Conservation (phyloP, 257 asterid species). For the Echium plantagineum region DNA sequence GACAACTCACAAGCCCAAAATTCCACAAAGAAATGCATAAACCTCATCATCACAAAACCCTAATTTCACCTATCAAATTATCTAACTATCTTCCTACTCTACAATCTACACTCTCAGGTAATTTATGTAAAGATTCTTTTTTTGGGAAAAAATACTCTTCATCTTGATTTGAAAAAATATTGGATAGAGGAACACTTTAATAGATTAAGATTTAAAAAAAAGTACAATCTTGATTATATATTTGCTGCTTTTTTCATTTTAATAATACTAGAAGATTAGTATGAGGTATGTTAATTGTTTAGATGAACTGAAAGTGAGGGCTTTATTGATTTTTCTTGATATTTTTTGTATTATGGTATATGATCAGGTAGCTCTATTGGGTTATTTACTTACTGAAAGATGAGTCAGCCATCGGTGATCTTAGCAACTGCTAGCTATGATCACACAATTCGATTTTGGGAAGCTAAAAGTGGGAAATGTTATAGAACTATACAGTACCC, state of each 20-base stretch:
- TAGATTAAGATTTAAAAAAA: background rate
- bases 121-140: too few species aligned
- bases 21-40: background rate
- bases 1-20: background rate
- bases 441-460: slow-evolving; percentile 97
- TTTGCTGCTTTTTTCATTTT: too few species aligned
- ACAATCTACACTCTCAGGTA: background rate
- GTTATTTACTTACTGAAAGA: slow-evolving; percentile 12
- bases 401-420: slow-evolving; percentile 93
- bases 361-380: background rate
- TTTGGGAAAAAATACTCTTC: too few species aligned
- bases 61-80: background rate
- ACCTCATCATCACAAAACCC: background rate
- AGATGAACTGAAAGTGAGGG: too few species aligned
- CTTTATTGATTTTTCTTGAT: too few species aligned
- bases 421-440: slow-evolving; percentile 97
- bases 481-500: slow-evolving; percentile 87
- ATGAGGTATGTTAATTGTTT: too few species aligned
- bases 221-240: too few species aligned
- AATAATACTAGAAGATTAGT: too few species aligned
- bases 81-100: background rate
- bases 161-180: too few species aligned
- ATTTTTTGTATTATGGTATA: too few species aligned
- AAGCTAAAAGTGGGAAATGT: slow-evolving; percentile 88
- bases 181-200: too few species aligned